Evolutionary conservation across 371 early-diverging fungal species (phyloP).

Genomic region (Mucor piriformis): DNA sequence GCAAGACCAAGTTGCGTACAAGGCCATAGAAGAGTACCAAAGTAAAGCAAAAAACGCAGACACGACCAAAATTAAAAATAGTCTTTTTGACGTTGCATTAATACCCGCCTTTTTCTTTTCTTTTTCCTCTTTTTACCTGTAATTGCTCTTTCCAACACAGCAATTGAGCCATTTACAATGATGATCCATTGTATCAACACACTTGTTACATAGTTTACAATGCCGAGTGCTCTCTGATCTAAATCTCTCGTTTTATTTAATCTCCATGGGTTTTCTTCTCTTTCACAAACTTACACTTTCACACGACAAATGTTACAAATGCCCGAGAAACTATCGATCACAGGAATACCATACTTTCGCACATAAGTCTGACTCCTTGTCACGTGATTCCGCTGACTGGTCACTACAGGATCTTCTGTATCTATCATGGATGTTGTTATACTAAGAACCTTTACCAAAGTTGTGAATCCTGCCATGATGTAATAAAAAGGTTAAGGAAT

Average conservation of each 20-base stretch:
- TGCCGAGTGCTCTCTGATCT: constrained; percentile 58
- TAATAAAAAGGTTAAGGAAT: constrained; percentile 24
- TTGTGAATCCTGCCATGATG: constrained; percentile 35
- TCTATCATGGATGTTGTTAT: constrained; percentile 49
- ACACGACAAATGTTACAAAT: constrained; percentile 78
- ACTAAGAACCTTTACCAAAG: constrained; percentile 40
- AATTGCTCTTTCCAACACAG: constrained; percentile 79
- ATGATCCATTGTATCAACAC: constrained; percentile 81
- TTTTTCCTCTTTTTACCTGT: constrained; percentile 34
- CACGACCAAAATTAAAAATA: constrained; percentile 30
- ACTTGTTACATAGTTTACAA: constrained; percentile 85
- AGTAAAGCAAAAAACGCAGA: constrained; percentile 32
- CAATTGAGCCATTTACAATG: constrained; percentile 83
- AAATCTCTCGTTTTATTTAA: neutral
- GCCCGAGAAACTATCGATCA: constrained; percentile 61
- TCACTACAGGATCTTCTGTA: constrained; percentile 59
- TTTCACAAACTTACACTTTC: constrained; percentile 37
- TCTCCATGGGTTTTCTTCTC: neutral
- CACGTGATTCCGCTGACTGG: constrained; percentile 31
- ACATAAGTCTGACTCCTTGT: constrained; percentile 69
- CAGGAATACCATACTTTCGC: constrained; percentile 68
- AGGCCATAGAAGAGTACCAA: constrained; percentile 33
- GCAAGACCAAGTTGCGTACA: constrained; percentile 35
- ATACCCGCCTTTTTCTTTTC: neutral
- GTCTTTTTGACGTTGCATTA: neutral